phyloP scores from a whole-genome alignment of 345 rosid genomes.

The Camelina sativa region DNA sequence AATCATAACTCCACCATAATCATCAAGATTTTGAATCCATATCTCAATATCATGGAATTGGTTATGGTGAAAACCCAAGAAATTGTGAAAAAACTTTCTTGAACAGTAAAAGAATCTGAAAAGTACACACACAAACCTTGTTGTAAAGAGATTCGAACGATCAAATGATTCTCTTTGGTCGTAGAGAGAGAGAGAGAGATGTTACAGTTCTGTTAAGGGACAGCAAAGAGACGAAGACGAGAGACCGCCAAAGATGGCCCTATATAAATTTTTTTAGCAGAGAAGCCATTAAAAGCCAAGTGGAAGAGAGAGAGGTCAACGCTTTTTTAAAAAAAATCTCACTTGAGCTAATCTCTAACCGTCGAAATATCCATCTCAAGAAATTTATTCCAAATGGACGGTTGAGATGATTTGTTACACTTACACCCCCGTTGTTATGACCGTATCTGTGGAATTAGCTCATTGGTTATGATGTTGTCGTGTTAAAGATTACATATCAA shows the following conservation, averaged over 20 bases:
- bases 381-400: slow-evolving; percentile 22
- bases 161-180: slow-evolving; percentile 10
- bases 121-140: slow-evolving; percentile 27
- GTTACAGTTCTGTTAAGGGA: slow-evolving; percentile 15
- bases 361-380: not conserved
- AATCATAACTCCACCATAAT: not conserved
- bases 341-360: slow-evolving; percentile 4
- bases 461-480: slow-evolving; percentile 42
- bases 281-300: slow-evolving; percentile 17
- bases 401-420: not conserved
- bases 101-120: slow-evolving; percentile 11
- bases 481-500: slow-evolving; percentile 32
- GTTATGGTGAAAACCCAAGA: not conserved
- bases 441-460: slow-evolving; percentile 28
- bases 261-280: slow-evolving; percentile 2
- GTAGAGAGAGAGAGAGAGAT: slow-evolving; percentile 18
- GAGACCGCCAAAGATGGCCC: slow-evolving; percentile 38
- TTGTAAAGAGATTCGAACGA: not conserved
- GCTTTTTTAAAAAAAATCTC: slow-evolving; percentile 22
- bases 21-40: not conserved
- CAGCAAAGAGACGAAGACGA: slow-evolving; percentile 39
- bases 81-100: not conserved
- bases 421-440: not conserved
- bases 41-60: not conserved
- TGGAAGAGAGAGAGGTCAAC: slow-evolving; percentile 44